phyloP scores from a whole-genome alignment of 1,284 basidiomycete genomes.

The Neolentinus lepideus region DNA sequence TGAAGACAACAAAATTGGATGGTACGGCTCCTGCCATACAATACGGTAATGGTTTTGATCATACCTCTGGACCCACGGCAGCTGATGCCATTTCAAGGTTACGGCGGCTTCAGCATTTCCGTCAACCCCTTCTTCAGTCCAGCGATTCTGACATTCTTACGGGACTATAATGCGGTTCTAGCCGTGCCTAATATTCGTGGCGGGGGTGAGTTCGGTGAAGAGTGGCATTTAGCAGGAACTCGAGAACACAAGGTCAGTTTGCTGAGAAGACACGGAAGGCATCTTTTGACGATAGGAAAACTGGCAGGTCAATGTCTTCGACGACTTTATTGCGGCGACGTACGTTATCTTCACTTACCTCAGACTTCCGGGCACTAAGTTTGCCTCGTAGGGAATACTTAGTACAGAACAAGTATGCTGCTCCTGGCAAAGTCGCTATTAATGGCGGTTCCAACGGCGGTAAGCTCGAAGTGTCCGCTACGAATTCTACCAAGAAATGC shows the following conservation, averaged over 20 bases:
- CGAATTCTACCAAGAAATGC: slow-evolving; percentile 8
- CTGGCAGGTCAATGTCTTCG: slow-evolving; percentile 62
- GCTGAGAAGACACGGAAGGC: no score
- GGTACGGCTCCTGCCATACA: slow-evolving; percentile 76
- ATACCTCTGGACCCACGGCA: not conserved
- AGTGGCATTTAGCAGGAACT: slow-evolving; percentile 72
- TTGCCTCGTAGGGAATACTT: slow-evolving; percentile 52
- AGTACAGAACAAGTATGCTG: slow-evolving; percentile 64
- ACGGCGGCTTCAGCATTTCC: slow-evolving; percentile 74
- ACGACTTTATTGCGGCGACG: slow-evolving; percentile 80
- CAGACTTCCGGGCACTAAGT: slow-evolving; percentile 2
- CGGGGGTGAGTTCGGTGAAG: slow-evolving; percentile 81
- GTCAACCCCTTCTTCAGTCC: slow-evolving; percentile 71
- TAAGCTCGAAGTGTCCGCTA: slow-evolving; percentile 13
- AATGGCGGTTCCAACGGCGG: slow-evolving; percentile 79
- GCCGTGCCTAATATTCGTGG: slow-evolving; percentile 76
- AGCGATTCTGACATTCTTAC: slow-evolving; percentile 69
- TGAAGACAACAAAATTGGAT: slow-evolving; percentile 65
- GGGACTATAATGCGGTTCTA: slow-evolving; percentile 68
- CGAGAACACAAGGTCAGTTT: slow-evolving; percentile 56
- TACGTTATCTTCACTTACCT: slow-evolving; percentile 26
- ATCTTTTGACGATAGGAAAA: not conserved
- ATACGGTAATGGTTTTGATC: slow-evolving; percentile 48
- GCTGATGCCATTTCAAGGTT: slow-evolving; percentile 36
- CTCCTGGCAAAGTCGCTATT: slow-evolving; percentile 68